Evolutionary conservation across 1,284 basidiomycete genomes (phyloP), one percentile per base, ranked within the genome.

Genomic region (Phylloporus sp.): DNA sequence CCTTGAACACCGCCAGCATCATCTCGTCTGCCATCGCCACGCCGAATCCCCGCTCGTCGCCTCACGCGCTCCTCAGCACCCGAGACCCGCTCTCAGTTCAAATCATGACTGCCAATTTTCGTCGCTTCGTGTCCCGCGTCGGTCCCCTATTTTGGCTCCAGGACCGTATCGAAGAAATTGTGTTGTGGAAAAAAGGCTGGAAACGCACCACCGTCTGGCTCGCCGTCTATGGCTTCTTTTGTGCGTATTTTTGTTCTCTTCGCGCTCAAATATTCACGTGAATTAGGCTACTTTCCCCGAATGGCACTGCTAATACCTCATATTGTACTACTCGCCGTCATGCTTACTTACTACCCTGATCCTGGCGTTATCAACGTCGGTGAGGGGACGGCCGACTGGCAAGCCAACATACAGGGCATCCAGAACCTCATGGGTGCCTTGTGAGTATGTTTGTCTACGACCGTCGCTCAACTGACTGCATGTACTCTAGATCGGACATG

Each of bases 351-450:
- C 4, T 86, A 90, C 68, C 85, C 87, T 68, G 69, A 79, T 72
- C 58, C 64, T 31, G 64, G 66, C 64, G 20, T 64, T 63, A 78
- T 82, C 51, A 77, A 78, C 40, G 72, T 79, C 6, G 74, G 78
- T 10, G 86, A 88, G 70, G 86, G 86, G 3, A 84, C 84, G 17
- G 80, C 86, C 0, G 88, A 90, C 60, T 93, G 90, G 90, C 86
- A 91, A 62, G 87, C 87, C 2, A 93, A 93, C 67, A 79, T 93
- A 4, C 90, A 93, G 76, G 90, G 81, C 2, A 89, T 93, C 32
- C 92, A 93, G 69, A 93, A 93, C 67, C 82, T 93, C 28, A 93
- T 93, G 91, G 92, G 92, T 32, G 79, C 82, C 8, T 79, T 86
- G 88, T 92, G 75, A 65, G 88, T 59, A 7, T n/a, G 13, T 42